phyloP scores from a whole-genome alignment of 441 rosid genomes.

The Flueggea neowawraea region DNA sequence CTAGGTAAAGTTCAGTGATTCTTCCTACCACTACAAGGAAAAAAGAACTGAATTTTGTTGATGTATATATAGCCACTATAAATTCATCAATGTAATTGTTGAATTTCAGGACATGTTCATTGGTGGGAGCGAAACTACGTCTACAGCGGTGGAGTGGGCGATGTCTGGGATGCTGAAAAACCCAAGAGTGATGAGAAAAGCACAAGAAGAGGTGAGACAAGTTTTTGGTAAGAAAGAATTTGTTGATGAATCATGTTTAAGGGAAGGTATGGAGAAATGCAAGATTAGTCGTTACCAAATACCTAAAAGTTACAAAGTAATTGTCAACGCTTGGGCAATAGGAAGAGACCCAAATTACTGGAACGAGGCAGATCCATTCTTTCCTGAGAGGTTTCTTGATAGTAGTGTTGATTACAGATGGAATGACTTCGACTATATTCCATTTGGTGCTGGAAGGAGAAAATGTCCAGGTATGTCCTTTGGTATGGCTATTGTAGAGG shows the following conservation, averaged over 20 bases:
- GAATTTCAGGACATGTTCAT: conserved; percentile 17
- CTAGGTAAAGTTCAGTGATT: too few relatives aligned
- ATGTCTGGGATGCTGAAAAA: conserved; percentile 23
- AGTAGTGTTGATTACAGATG: conserved; percentile 19
- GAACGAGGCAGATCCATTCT: conserved; percentile 19
- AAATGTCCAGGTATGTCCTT: conserved; percentile 27
- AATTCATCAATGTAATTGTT: too few relatives aligned
- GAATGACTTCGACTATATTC: conserved; percentile 17
- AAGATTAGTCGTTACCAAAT: conserved; percentile 20
- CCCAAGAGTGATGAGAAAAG: conserved; percentile 19
- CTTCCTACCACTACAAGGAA: too few relatives aligned
- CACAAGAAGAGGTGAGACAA: conserved; percentile 23
- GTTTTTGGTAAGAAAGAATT: conserved; percentile 12
- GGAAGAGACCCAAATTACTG: conserved; percentile 24
- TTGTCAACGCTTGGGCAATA: conserved; percentile 16
- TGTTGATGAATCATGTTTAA: conserved; percentile 13
- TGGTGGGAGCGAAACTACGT: conserved; percentile 28
- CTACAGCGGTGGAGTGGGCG: conserved; percentile 25
- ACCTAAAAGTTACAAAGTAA: conserved; percentile 20
- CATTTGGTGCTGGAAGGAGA: conserved; percentile 40
- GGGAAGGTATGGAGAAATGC: conserved; percentile 19
- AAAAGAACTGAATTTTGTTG: too few relatives aligned
- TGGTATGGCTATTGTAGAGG: conserved; percentile 14
- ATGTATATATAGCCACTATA: too few relatives aligned
- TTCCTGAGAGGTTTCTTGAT: conserved; percentile 19